phyloP scores from a whole-genome alignment of 2,329 filamentous ascomycete genomes.

The Claviceps maximensis region DNA sequence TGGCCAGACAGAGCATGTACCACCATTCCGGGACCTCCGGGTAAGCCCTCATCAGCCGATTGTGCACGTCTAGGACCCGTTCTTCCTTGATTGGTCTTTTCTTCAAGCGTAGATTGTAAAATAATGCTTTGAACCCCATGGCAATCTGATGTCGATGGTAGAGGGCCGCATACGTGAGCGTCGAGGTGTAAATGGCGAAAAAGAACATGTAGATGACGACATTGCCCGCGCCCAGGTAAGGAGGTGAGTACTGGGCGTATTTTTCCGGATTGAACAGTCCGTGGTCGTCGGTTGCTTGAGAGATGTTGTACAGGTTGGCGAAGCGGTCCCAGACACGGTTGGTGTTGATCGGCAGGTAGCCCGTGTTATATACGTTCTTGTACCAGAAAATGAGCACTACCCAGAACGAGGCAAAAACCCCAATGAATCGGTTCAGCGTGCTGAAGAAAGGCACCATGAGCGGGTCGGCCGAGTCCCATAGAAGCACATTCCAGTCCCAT shows the following conservation, averaged over 20 bases:
- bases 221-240: conserved; percentile 36
- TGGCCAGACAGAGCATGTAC: conserved; percentile 30
- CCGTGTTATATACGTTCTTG: conserved; percentile 42
- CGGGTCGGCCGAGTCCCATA: conserved; percentile 29
- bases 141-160: conserved; percentile 39
- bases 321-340: conserved; percentile 38
- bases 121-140: conserved; percentile 34
- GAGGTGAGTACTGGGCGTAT: conserved; percentile 38
- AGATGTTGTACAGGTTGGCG: conserved; percentile 33
- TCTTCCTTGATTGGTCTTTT: conserved; percentile 19
- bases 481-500: conserved; percentile 34
- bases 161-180: conserved; percentile 34
- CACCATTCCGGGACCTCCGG: conserved; percentile 41
- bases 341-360: conserved; percentile 40
- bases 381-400: conserved; percentile 46
- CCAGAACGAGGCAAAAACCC: conserved; percentile 40
- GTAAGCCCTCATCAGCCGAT: conserved; percentile 33
- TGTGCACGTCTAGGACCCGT: conserved; percentile 32
- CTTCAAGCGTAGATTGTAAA: conserved; percentile 30
- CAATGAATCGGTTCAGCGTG: conserved; percentile 48
- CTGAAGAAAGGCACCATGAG: conserved; percentile 41
- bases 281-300: conserved; percentile 25
- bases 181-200: conserved; percentile 40
- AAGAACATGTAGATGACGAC: conserved; percentile 41
- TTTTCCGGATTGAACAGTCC: conserved; percentile 31